Percentiles rank a stretch among this genome's conserved stretches.
These are phyloP conservation scores for Calonectria hongkongensis DNA, from an alignment of 2,329 filamentous ascomycete genomes.

Conservation along the genomic window DNA sequence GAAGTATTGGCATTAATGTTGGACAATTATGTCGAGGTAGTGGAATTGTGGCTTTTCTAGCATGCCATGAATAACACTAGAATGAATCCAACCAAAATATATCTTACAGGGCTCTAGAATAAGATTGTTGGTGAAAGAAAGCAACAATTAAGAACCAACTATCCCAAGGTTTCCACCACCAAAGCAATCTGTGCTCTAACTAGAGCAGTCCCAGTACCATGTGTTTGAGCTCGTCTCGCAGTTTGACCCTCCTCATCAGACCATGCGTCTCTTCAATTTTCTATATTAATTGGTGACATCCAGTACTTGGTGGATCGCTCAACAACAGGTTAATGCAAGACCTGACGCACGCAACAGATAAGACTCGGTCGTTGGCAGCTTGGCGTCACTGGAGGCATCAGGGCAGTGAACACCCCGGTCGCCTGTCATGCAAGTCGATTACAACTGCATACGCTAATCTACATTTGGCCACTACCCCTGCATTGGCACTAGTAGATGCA, in stretches of 20 bases:
- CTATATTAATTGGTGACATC: background rate
- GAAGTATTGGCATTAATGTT: background rate
- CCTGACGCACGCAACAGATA: background rate
- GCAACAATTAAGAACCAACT: background rate
- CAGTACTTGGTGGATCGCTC: background rate
- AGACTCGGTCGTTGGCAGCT: background rate
- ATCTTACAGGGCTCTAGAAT: background rate
- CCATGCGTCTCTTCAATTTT: background rate
- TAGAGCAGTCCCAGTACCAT: background rate
- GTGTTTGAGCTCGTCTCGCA: background rate
- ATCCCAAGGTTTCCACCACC: background rate
- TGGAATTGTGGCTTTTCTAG: background rate
- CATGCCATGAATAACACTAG: background rate
- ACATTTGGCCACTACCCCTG: background rate
- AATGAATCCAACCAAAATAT: background rate
- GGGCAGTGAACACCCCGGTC: constrained; percentile 2
- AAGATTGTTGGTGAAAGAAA: background rate
- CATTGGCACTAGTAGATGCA: background rate
- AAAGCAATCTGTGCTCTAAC: background rate
- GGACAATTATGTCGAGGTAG: background rate
- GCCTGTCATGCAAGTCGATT: constrained; percentile 6
- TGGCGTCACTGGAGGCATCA: background rate
- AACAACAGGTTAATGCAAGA: background rate
- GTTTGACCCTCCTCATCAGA: background rate
- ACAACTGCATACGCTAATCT: constrained; percentile 4